Percentiles rank a stretch among this genome's conserved stretches.
phyloP scores from a whole-genome alignment of 176 grass and related monocot genomes.

The Ensete glaucum region DNA sequence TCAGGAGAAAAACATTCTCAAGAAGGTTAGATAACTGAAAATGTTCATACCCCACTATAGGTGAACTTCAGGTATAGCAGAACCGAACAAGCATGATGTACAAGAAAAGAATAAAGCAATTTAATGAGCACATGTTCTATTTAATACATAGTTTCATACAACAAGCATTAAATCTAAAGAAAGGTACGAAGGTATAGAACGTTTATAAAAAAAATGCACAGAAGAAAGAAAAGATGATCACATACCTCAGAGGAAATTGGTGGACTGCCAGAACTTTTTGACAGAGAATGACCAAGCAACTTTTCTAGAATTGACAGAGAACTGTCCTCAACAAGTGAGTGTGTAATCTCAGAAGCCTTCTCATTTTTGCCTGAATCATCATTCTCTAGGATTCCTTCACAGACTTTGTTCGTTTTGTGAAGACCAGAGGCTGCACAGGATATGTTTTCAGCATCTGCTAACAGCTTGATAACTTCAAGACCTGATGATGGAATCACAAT shows the following conservation, averaged over 20 bases:
- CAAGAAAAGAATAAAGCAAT: not conserved
- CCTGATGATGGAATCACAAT: not conserved
- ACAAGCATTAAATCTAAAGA: not conserved
- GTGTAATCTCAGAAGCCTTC: constrained; percentile 24
- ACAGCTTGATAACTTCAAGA: constrained; percentile 14
- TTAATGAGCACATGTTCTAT: not conserved
- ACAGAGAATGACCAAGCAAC: constrained; percentile 65
- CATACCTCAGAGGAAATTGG: constrained; percentile 36
- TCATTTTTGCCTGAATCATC: constrained; percentile 43
- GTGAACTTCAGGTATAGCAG: no score
- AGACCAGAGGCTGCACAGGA: constrained; percentile 21
- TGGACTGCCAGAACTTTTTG: constrained; percentile 35
- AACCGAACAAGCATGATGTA: no score
- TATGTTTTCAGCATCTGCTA: constrained; percentile 23
- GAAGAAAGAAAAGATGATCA: not conserved
- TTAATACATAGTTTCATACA: not conserved
- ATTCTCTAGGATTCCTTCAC: constrained; percentile 45
- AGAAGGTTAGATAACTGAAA: no score
- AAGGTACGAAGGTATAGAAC: not conserved
- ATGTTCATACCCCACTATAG: no score
- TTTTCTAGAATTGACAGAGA: constrained; percentile 74
- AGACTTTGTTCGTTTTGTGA: constrained; percentile 33
- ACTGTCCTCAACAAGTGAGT: constrained; percentile 36
- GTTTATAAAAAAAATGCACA: not conserved
- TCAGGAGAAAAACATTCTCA: no score